phyloP scores from a whole-genome alignment of 2,329 filamentous ascomycete species.

The Fusarium bulbicola region DNA sequence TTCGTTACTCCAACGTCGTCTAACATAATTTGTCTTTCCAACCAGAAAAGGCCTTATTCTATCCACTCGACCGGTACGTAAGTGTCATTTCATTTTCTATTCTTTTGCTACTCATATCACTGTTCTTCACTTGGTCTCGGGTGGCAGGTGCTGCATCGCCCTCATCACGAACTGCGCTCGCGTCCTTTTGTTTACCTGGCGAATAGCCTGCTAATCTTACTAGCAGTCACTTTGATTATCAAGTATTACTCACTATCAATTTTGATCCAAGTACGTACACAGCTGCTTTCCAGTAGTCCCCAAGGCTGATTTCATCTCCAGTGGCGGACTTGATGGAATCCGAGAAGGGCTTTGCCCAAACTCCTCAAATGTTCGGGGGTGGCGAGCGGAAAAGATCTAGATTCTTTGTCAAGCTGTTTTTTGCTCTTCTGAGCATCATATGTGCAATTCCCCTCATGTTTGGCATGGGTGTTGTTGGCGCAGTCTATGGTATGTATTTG shows the following conservation, averaged over 20 bases:
- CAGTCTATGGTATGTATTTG: slow-evolving; percentile 38
- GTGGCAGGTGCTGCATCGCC: neutral
- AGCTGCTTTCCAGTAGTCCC: neutral
- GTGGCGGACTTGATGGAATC: slow-evolving; percentile 43
- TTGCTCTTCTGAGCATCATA: slow-evolving; percentile 8
- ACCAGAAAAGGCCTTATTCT: slow-evolving; percentile 18
- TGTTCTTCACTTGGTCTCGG: neutral
- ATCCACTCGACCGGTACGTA: slow-evolving; percentile 19
- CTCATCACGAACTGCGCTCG: neutral
- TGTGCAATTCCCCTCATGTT: slow-evolving; percentile 40
- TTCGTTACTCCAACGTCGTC: slow-evolving; percentile 22
- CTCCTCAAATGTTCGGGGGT: slow-evolving; percentile 6
- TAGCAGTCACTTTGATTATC: slow-evolving; percentile 33
- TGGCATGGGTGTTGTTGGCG: slow-evolving; percentile 43
- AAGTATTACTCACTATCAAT: neutral
- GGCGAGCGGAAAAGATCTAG: slow-evolving; percentile 16
- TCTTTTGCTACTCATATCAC: neutral
- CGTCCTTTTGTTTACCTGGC: neutral
- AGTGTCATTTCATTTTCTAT: neutral
- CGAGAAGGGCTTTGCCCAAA: slow-evolving; percentile 34
- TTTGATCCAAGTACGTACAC: slow-evolving; percentile 28
- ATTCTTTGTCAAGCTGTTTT: slow-evolving; percentile 21
- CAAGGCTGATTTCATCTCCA: slow-evolving; percentile 30
- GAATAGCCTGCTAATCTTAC: slow-evolving; percentile 6
- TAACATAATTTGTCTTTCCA: slow-evolving; percentile 22